phyloP scores from a whole-genome alignment of 768 basidiomycete genomes.

The Lentinula raphanica region DNA sequence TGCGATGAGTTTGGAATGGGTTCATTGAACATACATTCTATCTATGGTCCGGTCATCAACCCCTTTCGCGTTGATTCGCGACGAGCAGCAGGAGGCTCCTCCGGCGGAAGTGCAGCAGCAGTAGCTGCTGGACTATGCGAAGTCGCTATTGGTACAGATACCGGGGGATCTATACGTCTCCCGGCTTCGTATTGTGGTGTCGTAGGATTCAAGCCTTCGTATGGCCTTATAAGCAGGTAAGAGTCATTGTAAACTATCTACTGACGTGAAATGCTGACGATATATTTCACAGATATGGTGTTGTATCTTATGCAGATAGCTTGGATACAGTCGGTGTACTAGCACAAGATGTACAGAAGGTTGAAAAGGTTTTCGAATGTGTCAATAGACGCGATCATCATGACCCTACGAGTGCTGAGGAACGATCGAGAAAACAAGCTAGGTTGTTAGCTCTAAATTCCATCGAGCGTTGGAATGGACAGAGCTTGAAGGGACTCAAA shows the following conservation, averaged over 20 bases:
- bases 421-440: neutral
- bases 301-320: constrained; percentile 91
- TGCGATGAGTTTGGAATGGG: constrained; percentile 99
- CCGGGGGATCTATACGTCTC: constrained; percentile 88
- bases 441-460: neutral
- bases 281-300: constrained; percentile 60
- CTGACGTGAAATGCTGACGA: neutral
- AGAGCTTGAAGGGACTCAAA: constrained; percentile 45
- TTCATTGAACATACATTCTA: constrained; percentile 71
- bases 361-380: constrained; percentile 52
- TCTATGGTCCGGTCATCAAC: constrained; percentile 77
- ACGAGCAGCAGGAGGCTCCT: constrained; percentile 86
- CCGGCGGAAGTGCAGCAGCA: constrained; percentile 92
- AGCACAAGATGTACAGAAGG: constrained; percentile 44
- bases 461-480: constrained; percentile 9
- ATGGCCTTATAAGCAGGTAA: constrained; percentile 84
- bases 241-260: neutral
- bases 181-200: constrained; percentile 94
- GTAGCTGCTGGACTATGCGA: constrained; percentile 81
- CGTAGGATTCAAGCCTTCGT: constrained; percentile 91
- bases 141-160: constrained; percentile 88
- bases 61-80: constrained; percentile 47
- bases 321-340: constrained; percentile 91
- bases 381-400: constrained; percentile 53
- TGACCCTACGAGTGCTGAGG: constrained; percentile 70